Conservation (phyloP, 371 early-diverging fungal genomes). For the Rhizopus microsporus region DNA sequence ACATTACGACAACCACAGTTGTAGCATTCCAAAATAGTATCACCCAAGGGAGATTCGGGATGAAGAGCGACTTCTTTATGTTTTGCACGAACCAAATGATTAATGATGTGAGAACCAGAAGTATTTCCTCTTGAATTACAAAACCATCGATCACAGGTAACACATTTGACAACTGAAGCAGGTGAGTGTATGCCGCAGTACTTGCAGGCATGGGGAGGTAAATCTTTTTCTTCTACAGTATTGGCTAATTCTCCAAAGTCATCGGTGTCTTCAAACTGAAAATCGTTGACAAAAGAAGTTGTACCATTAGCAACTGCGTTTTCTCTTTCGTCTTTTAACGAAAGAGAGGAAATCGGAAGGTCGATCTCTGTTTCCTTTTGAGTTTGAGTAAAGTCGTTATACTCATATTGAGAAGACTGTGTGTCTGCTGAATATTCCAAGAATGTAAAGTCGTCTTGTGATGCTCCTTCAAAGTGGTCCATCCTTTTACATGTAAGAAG, state of each 20-base stretch:
- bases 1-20: conserved; percentile 96
- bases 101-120: conserved; percentile 95
- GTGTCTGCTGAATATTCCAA: conserved; percentile 59
- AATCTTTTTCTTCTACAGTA: conserved; percentile 51
- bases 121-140: conserved; percentile 94
- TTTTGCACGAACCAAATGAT: conserved; percentile 91
- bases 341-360: conserved; percentile 36
- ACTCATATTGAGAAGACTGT: conserved; percentile 68
- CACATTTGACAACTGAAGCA: conserved; percentile 91
- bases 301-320: conserved; percentile 30
- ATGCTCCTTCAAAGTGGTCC: conserved; percentile 54
- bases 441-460: conserved; percentile 56
- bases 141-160: conserved; percentile 94
- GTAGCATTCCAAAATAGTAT: conserved; percentile 94
- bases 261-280: conserved; percentile 52
- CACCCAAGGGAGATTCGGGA: conserved; percentile 89
- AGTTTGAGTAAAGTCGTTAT: conserved; percentile 54
- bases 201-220: conserved; percentile 88
- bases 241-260: conserved; percentile 49
- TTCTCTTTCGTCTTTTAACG: conserved; percentile 23
- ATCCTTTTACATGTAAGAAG: conserved; percentile 18
- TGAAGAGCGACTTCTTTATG: conserved; percentile 96
- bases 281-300: conserved; percentile 36
- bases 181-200: conserved; percentile 95
- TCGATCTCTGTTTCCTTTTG: conserved; percentile 30